Evolutionary conservation across 768 basidiomycete genomes (phyloP).

Genomic region (Daedalea quercina): DNA sequence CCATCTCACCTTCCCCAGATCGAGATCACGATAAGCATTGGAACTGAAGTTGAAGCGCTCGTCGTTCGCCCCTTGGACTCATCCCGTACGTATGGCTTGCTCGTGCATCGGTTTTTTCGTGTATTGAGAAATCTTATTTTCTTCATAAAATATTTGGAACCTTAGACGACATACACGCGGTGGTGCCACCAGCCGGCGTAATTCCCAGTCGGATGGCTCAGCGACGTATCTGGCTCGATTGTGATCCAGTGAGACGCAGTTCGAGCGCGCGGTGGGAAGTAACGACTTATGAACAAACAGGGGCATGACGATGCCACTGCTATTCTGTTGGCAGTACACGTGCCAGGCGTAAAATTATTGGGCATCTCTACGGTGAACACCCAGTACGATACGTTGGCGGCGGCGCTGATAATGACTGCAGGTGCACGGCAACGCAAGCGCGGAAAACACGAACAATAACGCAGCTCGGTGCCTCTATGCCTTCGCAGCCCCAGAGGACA

Average conservation of each 20-base stretch:
- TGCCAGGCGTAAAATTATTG: conserved; percentile 56
- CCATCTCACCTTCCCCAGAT: neutral
- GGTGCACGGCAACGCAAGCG: conserved; percentile 78
- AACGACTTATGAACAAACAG: conserved; percentile 25
- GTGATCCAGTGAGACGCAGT: conserved; percentile 24
- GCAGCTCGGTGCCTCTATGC: conserved; percentile 73
- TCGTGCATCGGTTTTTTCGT: too few species aligned
- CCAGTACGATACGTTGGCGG: neutral
- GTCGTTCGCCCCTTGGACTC: too few species aligned
- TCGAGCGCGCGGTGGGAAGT: too few species aligned
- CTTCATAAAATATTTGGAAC: too few species aligned
- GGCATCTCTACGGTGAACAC: conserved; percentile 74
- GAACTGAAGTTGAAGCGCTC: too few species aligned
- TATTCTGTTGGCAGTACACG: conserved; percentile 68
- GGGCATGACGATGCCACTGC: conserved; percentile 90
- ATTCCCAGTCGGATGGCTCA: too few species aligned
- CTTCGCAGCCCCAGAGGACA: conserved; percentile 52
- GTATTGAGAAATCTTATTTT: too few species aligned
- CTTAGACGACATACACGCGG: too few species aligned
- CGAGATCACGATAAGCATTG: neutral
- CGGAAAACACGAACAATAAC: conserved; percentile 58
- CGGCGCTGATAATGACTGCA: conserved; percentile 22
- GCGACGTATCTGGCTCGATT: conserved; percentile 26
- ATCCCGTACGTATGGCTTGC: too few species aligned
- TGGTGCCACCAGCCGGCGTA: too few species aligned